Conservation (phyloP, 2,329 filamentous ascomycete genomes). For the Beauveria rudraprayagi region DNA sequence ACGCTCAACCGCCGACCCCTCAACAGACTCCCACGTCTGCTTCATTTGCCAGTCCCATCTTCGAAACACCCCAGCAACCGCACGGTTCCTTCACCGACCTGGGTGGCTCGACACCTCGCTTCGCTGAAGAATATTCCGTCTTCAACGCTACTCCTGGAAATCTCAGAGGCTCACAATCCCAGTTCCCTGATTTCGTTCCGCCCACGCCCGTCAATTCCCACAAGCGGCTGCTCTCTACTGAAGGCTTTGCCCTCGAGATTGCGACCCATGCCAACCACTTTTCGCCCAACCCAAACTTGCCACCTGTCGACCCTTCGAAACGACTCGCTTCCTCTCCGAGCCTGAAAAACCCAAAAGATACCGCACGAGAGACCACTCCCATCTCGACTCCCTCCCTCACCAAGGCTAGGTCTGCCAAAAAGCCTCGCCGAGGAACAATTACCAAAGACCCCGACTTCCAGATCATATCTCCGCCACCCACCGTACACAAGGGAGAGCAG, state of each 20-base stretch:
- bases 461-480: slow-evolving; percentile 53
- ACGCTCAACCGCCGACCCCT: slow-evolving; percentile 52
- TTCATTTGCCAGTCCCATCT: slow-evolving; percentile 45
- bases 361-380: slow-evolving; percentile 21
- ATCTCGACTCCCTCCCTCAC: slow-evolving; percentile 22
- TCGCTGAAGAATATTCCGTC: slow-evolving; percentile 57
- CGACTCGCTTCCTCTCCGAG: slow-evolving; percentile 51
- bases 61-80: slow-evolving; percentile 47
- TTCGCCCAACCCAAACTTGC: slow-evolving; percentile 45
- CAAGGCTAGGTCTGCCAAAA: slow-evolving; percentile 32
- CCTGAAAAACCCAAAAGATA: slow-evolving; percentile 27
- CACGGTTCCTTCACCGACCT: slow-evolving; percentile 40
- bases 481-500: slow-evolving; percentile 45
- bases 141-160: slow-evolving; percentile 58
- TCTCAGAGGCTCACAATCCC: slow-evolving; percentile 36
- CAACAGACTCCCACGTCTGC: slow-evolving; percentile 48
- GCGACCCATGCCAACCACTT: slow-evolving; percentile 57
- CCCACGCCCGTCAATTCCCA: slow-evolving; percentile 30
- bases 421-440: slow-evolving; percentile 34
- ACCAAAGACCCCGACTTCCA: slow-evolving; percentile 34
- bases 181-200: slow-evolving; percentile 38
- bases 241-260: slow-evolving; percentile 41
- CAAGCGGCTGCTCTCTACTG: slow-evolving; percentile 45
- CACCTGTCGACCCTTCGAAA: slow-evolving; percentile 51
- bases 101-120: slow-evolving; percentile 50